Evolutionary conservation across 352 stramenopile genomes (phyloP).

Genomic region (Thalassiosira delicatula): DNA sequence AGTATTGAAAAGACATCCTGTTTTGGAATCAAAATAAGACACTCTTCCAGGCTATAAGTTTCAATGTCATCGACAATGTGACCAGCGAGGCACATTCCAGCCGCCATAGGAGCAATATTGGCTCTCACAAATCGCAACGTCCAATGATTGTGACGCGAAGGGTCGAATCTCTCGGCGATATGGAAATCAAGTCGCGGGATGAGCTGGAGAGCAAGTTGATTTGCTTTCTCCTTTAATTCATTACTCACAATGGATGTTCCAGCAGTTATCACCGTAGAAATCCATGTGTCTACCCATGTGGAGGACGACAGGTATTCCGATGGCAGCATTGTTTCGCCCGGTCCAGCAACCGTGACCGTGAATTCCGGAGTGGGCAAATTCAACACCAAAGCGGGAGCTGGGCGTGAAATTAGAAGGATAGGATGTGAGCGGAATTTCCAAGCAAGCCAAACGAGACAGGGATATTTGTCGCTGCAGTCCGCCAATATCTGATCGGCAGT

Average conservation of each 20-base stretch:
- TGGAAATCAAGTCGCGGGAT: background rate
- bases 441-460: slow-evolving; percentile 24
- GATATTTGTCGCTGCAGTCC: slow-evolving; percentile 10
- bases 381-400: background rate
- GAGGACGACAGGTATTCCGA: background rate
- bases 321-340: background rate
- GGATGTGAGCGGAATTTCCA: slow-evolving; percentile 12
- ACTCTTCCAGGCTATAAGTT: background rate
- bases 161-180: slow-evolving; percentile 13
- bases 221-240: background rate
- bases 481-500: background rate
- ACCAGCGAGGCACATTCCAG: slow-evolving; percentile 22
- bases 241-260: background rate
- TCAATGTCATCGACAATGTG: slow-evolving; percentile 25
- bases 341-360: background rate
- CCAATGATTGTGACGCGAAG: background rate
- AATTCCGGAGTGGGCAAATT: background rate
- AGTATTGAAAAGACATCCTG: background rate
- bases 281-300: background rate
- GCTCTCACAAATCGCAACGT: slow-evolving; percentile 7
- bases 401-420: background rate
- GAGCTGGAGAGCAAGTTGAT: background rate
- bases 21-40: slow-evolving; percentile 7
- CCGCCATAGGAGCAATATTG: slow-evolving; percentile 30
- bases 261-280: background rate